Base-by-base conservation (phyloP, 805 yeast species). In the Babjeviella inositovora region DNA sequence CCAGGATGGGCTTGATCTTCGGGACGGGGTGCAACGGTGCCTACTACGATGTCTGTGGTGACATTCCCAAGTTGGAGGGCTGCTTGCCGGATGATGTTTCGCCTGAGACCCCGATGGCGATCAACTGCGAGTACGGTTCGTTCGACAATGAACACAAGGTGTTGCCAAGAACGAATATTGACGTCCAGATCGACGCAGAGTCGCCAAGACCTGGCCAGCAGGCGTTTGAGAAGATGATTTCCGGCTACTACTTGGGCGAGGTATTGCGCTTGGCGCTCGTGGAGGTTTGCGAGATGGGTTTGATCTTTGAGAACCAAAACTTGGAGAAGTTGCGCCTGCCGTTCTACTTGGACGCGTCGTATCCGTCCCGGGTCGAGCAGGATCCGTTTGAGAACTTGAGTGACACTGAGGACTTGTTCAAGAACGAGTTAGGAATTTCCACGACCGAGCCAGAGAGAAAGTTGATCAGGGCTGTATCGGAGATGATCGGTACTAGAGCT, bases 11-110 rank as follows among this genome's bases (percentile, higher is more conserved):
- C 29, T 68, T 82, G 43, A 87, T 87, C 39, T 87, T 84, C 47
- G 98, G 97, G 45, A 87, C 97, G 23, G 97, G 97, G 36, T 81
- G 87, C 54, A 87, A 87, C 49, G 96, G 96, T 48, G 95, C 95
- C 26, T 87, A 85, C 59, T 85, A 72, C 53, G 97, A 87, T 39
- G 52, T 52, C 23, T 73, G 70, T 25, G 49, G 57, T 24, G 68
- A 68, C 38, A 69, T 87, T 38, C 87, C 85, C 32, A 87, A 87
- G 58, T 62, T 87, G 37, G 70, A 69, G 38, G 93, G 90, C 29
- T 55, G 52, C 37, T 47, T 75, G 25, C 62, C 70, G 15, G 54
- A 50, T 20, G 94, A 81, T 43, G 64, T 82, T 35, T 43, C 66
- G 18, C 49, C 43, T 5, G 66, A 65, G 23, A 62, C 76, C 20